Evolutionary conservation across 257 asterid species (phyloP).

Genomic region (Penstemon newberryi): DNA sequence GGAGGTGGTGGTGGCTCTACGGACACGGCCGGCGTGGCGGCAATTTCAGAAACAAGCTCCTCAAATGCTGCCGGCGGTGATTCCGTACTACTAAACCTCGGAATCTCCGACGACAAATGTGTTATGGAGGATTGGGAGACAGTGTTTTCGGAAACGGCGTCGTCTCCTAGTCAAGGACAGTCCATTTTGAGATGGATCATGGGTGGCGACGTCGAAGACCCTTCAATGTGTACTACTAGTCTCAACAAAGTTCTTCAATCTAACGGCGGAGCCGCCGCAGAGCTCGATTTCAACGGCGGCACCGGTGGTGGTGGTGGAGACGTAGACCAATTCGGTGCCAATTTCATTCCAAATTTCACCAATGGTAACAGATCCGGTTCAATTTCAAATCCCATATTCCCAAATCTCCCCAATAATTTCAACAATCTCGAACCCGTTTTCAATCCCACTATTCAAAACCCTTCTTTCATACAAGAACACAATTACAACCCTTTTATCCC

Average conservation of each 20-base stretch:
- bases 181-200: constrained; percentile 44
- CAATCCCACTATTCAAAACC: constrained; percentile 48
- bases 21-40: constrained; percentile 53
- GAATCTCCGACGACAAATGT: constrained; percentile 48
- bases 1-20: constrained; percentile 42
- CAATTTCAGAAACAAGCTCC: constrained; percentile 46
- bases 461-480: constrained; percentile 57
- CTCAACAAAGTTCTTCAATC: constrained; percentile 45
- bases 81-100: constrained; percentile 36
- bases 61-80: constrained; percentile 50
- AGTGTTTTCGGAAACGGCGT: constrained; percentile 44
- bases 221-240: too few relatives aligned
- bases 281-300: constrained; percentile 33
- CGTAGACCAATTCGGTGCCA: constrained; percentile 47
- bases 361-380: constrained; percentile 25
- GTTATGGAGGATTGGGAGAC: constrained; percentile 55
- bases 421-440: constrained; percentile 35
- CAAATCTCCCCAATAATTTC: constrained; percentile 21
- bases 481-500: constrained; percentile 37
- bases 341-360: constrained; percentile 28
- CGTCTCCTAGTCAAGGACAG: too few relatives aligned
- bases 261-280: constrained; percentile 26
- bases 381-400: too few relatives aligned
- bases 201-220: constrained; percentile 31
- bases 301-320: constrained; percentile 29